Evolutionary conservation across 1,284 basidiomycete species (phyloP), one percentile per base, ranked within the genome.

Genomic region (Cryptococcus sp.): DNA sequence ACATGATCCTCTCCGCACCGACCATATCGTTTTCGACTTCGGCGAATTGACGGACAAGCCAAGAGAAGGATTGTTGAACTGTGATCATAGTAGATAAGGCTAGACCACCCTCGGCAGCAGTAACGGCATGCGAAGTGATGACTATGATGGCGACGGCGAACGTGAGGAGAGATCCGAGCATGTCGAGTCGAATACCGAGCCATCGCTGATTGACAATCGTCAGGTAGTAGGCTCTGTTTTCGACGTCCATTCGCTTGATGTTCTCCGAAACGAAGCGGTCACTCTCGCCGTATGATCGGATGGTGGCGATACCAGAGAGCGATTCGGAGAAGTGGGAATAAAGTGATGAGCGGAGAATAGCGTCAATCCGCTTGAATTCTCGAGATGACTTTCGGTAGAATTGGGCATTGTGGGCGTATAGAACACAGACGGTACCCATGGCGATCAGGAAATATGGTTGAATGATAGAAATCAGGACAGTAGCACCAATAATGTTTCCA

Each of bases 1-100:
- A 61, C 63, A 71, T 63, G 47, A 91, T 79, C 43, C 88, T 84
- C 72, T 94, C 91, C 4, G 91, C 88, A 22, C 85, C 85, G 69
- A 91, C 91, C 86, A 93, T 91, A 72, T 92, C 83, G 70, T 93
- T 92, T 73, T 93, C 88, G 14, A 91, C 84, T 66, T 91, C 87
- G 3, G 87, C 87, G 47, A 81, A 80, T 69, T 92, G 89, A 21
- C 88, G 83, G 45, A 92, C 83, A 66, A 91, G 80, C 86, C 84
- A 90, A 14, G 85, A 84, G 64, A 92, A 91, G 0, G 82, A 72
- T 46, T 70, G 68, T 49, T 67, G 66, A 13, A 70, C 60, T 13
- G 72, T 70, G 36, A 77, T 85, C 84, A 58, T 76, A 52, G 77
- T 78, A 1, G 72, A 72, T 10, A 79, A 67, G 9, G 74, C 77